Percentiles rank a stretch among this genome's conserved stretches.
phyloP scores from a whole-genome alignment of 164 flowering plant species.

The Tetracentron sinense region DNA sequence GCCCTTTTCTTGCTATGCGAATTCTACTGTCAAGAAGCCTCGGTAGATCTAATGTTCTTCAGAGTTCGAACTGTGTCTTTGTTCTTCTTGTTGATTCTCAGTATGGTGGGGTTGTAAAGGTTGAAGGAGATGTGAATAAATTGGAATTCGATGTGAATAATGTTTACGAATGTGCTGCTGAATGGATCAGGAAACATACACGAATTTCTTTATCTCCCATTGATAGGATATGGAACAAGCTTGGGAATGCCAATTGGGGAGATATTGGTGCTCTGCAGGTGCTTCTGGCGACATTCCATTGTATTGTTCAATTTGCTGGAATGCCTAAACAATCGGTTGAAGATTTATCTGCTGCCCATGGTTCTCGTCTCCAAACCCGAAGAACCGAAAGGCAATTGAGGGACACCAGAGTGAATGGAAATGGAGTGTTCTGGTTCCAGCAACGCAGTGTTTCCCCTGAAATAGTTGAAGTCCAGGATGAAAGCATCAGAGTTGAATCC shows the following conservation, averaged over 20 bases:
- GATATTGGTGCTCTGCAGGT: constrained; percentile 76
- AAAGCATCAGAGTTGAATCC: constrained; percentile 32
- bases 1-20: constrained; percentile 79
- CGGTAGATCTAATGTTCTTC: constrained; percentile 52
- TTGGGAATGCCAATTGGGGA: constrained; percentile 96
- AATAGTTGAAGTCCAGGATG: constrained; percentile 74
- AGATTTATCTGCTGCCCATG: constrained; percentile 73
- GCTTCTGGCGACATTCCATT: constrained; percentile 75
- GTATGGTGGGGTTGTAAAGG: constrained; percentile 79
- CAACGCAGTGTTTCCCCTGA: constrained; percentile 55
- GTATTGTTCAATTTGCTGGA: constrained; percentile 60
- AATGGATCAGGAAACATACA: constrained; percentile 67
- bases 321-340: constrained; percentile 65
- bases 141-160: constrained; percentile 54
- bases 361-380: constrained; percentile 62
- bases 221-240: constrained; percentile 88
- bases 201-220: constrained; percentile 57
- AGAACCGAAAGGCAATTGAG: constrained; percentile 60
- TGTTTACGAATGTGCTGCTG: constrained; percentile 64
- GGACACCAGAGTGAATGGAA: constrained; percentile 44
- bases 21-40: constrained; percentile 66
- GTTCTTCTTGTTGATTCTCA: constrained; percentile 78
- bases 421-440: constrained; percentile 48
- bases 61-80: constrained; percentile 47
- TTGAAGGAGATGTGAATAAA: constrained; percentile 75